phyloP scores from a whole-genome alignment of 495 filamentous ascomycete genomes.

The Aspergillus wentii region DNA sequence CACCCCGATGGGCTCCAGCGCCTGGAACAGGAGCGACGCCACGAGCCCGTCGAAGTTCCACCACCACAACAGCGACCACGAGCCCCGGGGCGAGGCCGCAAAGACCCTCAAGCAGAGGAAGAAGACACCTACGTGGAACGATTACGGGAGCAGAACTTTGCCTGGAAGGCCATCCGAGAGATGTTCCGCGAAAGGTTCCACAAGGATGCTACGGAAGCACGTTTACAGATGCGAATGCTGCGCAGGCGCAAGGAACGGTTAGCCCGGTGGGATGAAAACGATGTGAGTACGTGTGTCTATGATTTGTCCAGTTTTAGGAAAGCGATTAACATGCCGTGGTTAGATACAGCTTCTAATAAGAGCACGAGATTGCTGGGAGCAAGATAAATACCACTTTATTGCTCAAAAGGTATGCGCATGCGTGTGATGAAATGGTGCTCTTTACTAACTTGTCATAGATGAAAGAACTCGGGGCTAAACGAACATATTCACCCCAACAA shows the following conservation, averaged over 20 bases:
- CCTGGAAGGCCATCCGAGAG: slow-evolving; percentile 66
- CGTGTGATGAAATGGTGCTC: not conserved
- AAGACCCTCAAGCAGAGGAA: slow-evolving; percentile 53
- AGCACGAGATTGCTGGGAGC: slow-evolving; percentile 46
- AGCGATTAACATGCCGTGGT: slow-evolving; percentile 11
- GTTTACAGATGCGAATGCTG: slow-evolving; percentile 69
- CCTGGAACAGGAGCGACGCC: slow-evolving; percentile 28
- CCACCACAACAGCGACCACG: slow-evolving; percentile 30
- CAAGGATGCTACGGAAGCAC: slow-evolving; percentile 62
- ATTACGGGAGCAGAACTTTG: slow-evolving; percentile 61
- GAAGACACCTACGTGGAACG: slow-evolving; percentile 62
- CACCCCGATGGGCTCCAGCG: slow-evolving; percentile 35
- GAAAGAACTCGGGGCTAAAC: slow-evolving; percentile 31
- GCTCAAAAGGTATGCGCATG: slow-evolving; percentile 40
- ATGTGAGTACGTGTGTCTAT: slow-evolving; percentile 50
- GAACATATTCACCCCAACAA: slow-evolving; percentile 28
- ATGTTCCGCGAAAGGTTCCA: slow-evolving; percentile 58
- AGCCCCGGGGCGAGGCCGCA: slow-evolving; percentile 34
- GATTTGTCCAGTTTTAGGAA: no score
- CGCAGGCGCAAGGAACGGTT: slow-evolving; percentile 57
- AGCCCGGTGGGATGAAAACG: slow-evolving; percentile 61
- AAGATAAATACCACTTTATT: slow-evolving; percentile 45
- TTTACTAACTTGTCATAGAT: slow-evolving; percentile 20
- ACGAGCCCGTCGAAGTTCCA: slow-evolving; percentile 18
- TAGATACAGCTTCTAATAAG: slow-evolving; percentile 43